Conservation (phyloP, 2,329 filamentous ascomycete species). For the Fusarium odoratissimum region DNA sequence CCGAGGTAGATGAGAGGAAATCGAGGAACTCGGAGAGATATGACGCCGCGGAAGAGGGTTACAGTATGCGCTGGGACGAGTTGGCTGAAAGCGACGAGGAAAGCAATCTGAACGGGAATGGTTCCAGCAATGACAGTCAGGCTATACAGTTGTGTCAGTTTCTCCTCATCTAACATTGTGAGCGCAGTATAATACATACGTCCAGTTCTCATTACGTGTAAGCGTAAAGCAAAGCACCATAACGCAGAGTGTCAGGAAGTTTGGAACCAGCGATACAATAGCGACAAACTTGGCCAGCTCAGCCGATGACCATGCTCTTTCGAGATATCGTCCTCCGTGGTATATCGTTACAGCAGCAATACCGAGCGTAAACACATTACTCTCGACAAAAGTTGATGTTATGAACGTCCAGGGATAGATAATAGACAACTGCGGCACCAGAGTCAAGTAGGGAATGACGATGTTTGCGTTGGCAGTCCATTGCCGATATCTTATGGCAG, state of each 20-base stretch:
- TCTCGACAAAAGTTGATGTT: slow-evolving; percentile 88
- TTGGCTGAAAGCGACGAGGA: slow-evolving; percentile 97
- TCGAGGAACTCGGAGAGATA: slow-evolving; percentile 86
- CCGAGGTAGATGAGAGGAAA: slow-evolving; percentile 80
- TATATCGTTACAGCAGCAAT: slow-evolving; percentile 84
- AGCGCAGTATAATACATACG: slow-evolving; percentile 63
- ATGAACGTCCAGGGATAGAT: slow-evolving; percentile 94
- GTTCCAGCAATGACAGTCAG: slow-evolving; percentile 88
- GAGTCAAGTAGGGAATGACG: slow-evolving; percentile 85
- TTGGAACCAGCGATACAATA: slow-evolving; percentile 82
- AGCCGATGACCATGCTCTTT: slow-evolving; percentile 92
- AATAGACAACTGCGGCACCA: slow-evolving; percentile 85
- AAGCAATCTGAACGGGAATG: slow-evolving; percentile 88
- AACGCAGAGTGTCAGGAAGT: slow-evolving; percentile 77
- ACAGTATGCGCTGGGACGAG: slow-evolving; percentile 97
- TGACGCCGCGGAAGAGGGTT: slow-evolving; percentile 86
- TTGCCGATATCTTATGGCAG: slow-evolving; percentile 78
- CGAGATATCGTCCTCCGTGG: slow-evolving; percentile 93
- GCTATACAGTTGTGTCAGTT: slow-evolving; percentile 55
- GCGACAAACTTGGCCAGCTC: slow-evolving; percentile 93
- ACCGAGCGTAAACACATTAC: slow-evolving; percentile 87
- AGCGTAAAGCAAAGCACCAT: slow-evolving; percentile 80
- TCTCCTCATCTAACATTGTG: neutral
- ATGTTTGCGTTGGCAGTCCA: slow-evolving; percentile 72
- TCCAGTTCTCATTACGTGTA: slow-evolving; percentile 73